These are phyloP conservation scores for rapeseed (Brassica napus) DNA, from an alignment of 345 rosid genomes.

Conservation along the genomic window DNA sequence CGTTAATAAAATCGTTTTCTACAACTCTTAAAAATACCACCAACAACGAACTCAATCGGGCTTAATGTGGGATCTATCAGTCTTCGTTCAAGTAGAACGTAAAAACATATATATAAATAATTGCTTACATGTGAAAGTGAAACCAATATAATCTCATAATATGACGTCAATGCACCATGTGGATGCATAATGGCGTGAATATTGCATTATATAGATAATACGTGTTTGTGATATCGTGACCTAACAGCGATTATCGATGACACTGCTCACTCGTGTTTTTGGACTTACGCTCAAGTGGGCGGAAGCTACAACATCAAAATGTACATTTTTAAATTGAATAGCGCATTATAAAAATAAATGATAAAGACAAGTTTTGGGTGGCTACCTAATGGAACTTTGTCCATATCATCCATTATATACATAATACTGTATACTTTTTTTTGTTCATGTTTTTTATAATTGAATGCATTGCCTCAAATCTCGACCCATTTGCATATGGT, in stretches of 20 bases:
- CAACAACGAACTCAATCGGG: neutral
- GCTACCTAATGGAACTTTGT: constrained; percentile 39
- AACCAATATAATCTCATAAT: constrained; percentile 2
- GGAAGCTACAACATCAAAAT: constrained; percentile 23
- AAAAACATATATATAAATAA: neutral
- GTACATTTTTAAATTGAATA: constrained; percentile 2
- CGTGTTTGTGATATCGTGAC: constrained; percentile 34
- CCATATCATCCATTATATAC: constrained; percentile 31
- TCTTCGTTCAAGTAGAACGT: neutral
- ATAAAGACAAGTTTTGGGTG: constrained; percentile 42
- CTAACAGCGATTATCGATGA: constrained; percentile 35
- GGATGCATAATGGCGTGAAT: constrained; percentile 26
- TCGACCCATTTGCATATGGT: constrained; percentile 11
- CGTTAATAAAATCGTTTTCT: neutral
- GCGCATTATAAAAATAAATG: constrained; percentile 19
- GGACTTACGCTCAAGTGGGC: constrained; percentile 38
- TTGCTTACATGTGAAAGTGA: constrained; percentile 16
- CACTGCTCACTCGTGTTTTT: constrained; percentile 26
- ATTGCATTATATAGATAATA: constrained; percentile 6
- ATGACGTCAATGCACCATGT: constrained; percentile 32
- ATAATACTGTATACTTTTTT: neutral
- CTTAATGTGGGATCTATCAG: neutral
- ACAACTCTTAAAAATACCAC: neutral
- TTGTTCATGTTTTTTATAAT: neutral
- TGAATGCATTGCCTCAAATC: constrained; percentile 14